These are phyloP conservation scores for Nepenthes mirabilis DNA, from an alignment of 148 eudicot genomes.

Conservation along the genomic window DNA sequence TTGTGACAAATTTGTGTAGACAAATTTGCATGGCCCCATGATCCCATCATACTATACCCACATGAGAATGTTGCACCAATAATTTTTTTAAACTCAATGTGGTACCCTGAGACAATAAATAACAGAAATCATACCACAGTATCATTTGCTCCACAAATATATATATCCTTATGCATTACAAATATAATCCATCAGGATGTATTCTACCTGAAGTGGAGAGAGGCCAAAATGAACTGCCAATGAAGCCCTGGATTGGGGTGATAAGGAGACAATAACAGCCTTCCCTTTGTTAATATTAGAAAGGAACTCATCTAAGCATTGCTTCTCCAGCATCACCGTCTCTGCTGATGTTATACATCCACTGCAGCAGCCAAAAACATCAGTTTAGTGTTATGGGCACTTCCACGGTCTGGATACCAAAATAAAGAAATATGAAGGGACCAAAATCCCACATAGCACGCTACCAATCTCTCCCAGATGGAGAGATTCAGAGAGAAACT, in stretches of 20 bases:
- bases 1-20: too few species aligned
- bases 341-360: conserved; percentile 98
- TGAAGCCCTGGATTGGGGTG: conserved; percentile 97
- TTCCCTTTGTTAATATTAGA: conserved; percentile 58
- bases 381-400: too few species aligned
- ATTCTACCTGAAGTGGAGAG: conserved; percentile 66
- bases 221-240: conserved; percentile 82
- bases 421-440: background rate
- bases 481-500: too few species aligned
- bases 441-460: background rate
- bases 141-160: too few species aligned
- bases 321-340: conserved; percentile 98
- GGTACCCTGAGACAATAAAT: too few species aligned
- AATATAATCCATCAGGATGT: background rate
- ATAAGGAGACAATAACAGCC: conserved; percentile 72
- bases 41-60: too few species aligned
- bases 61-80: too few species aligned
- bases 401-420: background rate
- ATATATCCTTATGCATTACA: background rate
- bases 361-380: conserved; percentile 34
- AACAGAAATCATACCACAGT: too few species aligned
- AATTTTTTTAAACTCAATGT: too few species aligned
- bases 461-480: too few species aligned
- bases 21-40: too few species aligned
- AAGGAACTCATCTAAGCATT: conserved; percentile 86